Evolutionary conservation across 192 early-diverging fungal genomes (phyloP), one percentile per base, ranked within the genome.

Genomic region (Rhizoclosmatium globosum): DNA sequence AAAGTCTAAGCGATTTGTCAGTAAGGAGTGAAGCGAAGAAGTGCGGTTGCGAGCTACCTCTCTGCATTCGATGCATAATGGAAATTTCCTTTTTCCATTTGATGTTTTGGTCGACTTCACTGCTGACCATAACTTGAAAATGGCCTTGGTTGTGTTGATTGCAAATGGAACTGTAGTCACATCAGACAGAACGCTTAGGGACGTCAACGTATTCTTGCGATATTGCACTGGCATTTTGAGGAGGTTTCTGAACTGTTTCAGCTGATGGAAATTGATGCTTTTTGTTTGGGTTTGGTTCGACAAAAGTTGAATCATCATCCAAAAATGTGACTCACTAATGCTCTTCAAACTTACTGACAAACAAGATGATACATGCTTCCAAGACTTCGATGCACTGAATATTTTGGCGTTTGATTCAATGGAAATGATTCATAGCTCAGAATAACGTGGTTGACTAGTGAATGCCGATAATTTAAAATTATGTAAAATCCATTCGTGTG

Each of bases 61-160:
- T 2, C 67, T 9, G 13, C 67, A 69, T 15, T 69, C 67, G 23
- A 69, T 69, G 31, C 67, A 69, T 11, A 69, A 23, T 17, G 67
- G 67, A 41, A 69, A 43, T n/a, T 9, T 17, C 44, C 45, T 43
- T 43, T 47, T 47, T 7, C 61, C 61, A 31, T 31, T 31, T 31
- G 31, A 31, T 45, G 42, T 17, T 23, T 46, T 46, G 42, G 15
- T 11, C 45, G 9, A 17, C 17, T 41, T 6, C n/a, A 42, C 19
- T 17, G 19, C 17, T 17, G 44, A n/a, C 67, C 67, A 69, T 31
- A 69, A 13, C 4, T 47, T 43, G 41, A 47, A 69, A 43, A 69
- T 69, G 46, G 67, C 17, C 47, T 69, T 69, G 9, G 67, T 69
- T 11, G 67, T 69, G 47, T 69, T 46, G 44, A 41, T 23, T 44